Evolutionary conservation across 441 rosid species (phyloP).

Genomic region (Raphanus hybrid): DNA sequence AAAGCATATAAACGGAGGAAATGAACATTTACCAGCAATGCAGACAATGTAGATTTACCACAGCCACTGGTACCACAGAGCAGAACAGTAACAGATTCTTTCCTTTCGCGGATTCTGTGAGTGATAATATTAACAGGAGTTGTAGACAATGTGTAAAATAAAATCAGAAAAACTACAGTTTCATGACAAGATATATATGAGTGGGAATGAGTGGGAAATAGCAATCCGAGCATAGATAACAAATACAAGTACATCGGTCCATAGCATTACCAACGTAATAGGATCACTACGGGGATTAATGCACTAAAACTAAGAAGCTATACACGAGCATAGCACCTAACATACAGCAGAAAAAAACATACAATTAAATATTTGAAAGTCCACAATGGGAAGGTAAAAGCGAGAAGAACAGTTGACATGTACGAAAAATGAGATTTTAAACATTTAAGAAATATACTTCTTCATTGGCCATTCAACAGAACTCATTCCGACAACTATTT

Average conservation of each 20-base stretch:
- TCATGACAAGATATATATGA: neutral
- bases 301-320: neutral
- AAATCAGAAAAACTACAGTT: constrained; percentile 15
- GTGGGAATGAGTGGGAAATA: constrained; percentile 18
- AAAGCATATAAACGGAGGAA: constrained; percentile 32
- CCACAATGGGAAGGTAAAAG: neutral
- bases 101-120: constrained; percentile 93
- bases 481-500: constrained; percentile 8
- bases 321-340: neutral
- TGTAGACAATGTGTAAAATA: neutral
- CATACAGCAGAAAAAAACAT: neutral
- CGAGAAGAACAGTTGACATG: neutral
- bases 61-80: constrained; percentile 99
- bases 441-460: constrained; percentile 1
- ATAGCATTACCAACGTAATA: constrained; percentile 2
- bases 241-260: neutral
- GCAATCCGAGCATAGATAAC: neutral
- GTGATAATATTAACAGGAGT: constrained; percentile 21
- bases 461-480: constrained; percentile 7
- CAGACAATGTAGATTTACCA: constrained; percentile 97
- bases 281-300: neutral
- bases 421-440: neutral
- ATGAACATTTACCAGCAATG: constrained; percentile 78
- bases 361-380: constrained; percentile 5
- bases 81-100: constrained; percentile 93